These are phyloP conservation scores for Zymoseptoria tritici DNA, from an alignment of 2,329 filamentous ascomycete genomes.

Conservation along the genomic window DNA sequence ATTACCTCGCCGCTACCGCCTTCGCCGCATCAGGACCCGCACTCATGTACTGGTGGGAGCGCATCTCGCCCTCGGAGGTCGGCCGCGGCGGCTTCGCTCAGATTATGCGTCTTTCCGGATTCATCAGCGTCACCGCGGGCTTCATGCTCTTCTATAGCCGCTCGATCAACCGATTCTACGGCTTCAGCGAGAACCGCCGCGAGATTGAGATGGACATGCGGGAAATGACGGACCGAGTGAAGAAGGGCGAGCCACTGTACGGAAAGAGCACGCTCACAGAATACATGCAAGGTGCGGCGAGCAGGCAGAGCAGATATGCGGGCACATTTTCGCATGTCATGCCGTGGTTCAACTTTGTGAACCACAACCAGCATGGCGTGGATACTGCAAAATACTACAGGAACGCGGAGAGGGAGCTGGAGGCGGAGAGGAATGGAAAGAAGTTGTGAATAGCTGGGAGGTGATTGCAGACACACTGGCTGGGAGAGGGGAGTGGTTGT, in stretches of 20 bases:
- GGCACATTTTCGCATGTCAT: constrained; percentile 75
- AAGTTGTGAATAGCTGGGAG: not conserved
- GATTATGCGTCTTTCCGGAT: constrained; percentile 70
- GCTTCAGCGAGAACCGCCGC: constrained; percentile 82
- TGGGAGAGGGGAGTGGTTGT: not conserved
- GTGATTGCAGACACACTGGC: not conserved
- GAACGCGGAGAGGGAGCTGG: constrained; percentile 88
- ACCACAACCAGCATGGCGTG: constrained; percentile 91
- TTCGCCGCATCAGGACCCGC: constrained; percentile 66
- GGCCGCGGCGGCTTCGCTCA: constrained; percentile 75
- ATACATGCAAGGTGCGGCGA: constrained; percentile 89
- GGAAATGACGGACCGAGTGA: constrained; percentile 96
- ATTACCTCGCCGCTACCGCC: constrained; percentile 66
- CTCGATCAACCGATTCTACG: constrained; percentile 84
- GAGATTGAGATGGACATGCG: constrained; percentile 95
- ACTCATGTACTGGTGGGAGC: constrained; percentile 72
- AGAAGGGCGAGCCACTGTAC: constrained; percentile 83
- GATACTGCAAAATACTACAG: constrained; percentile 98
- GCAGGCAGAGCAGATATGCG: constrained; percentile 86
- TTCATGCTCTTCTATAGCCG: constrained; percentile 81
- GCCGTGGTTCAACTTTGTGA: constrained; percentile 98
- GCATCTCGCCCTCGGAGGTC: constrained; percentile 74
- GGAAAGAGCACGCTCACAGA: constrained; percentile 70
- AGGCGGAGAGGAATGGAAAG: constrained; percentile 56
- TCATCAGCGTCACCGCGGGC: constrained; percentile 66